Percentiles rank a stretch among this genome's conserved stretches.
Evolutionary conservation across 139 green algal species (phyloP).

Genomic region (Penium margaritaceum): DNA sequence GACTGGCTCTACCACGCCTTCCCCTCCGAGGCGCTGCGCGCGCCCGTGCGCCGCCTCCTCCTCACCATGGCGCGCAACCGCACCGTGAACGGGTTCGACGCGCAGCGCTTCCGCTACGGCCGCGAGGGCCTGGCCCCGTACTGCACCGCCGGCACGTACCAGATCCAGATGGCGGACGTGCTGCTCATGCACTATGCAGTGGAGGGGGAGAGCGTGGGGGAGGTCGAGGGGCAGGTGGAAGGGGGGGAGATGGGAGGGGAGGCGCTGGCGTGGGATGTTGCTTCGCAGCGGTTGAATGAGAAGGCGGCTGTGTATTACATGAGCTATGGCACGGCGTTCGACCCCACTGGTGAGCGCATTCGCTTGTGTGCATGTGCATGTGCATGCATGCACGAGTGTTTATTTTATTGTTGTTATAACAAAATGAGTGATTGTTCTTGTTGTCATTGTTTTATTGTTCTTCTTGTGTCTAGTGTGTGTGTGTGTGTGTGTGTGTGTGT

Average conservation of each 20-base stretch:
- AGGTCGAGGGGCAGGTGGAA: not conserved
- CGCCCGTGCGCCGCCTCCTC: not conserved
- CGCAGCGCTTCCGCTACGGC: not conserved
- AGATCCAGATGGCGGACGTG: not conserved
- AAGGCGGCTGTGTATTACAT: slow-evolving; percentile 4
- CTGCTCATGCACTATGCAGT: slow-evolving; percentile 9
- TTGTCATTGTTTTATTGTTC: too few relatives aligned
- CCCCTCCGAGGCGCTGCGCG: not conserved
- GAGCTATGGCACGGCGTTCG: not conserved
- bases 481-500: too few relatives aligned
- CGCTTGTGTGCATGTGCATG: too few relatives aligned
- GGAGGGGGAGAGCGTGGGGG: not conserved
- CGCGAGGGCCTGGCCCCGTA: not conserved
- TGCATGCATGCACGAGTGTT: too few relatives aligned
- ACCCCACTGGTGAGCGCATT: not conserved
- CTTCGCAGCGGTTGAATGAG: not conserved
- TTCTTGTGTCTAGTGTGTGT: too few relatives aligned
- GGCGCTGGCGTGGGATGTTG: not conserved
- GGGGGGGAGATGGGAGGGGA: not conserved
- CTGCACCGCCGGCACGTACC: not conserved
- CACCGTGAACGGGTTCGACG: not conserved
- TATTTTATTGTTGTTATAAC: too few relatives aligned
- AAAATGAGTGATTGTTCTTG: too few relatives aligned
- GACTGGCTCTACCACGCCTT: not conserved
- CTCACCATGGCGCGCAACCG: slow-evolving; percentile 5